Base-by-base conservation (phyloP, 2,329 filamentous ascomycete species). In the Penicillium sp. region DNA sequence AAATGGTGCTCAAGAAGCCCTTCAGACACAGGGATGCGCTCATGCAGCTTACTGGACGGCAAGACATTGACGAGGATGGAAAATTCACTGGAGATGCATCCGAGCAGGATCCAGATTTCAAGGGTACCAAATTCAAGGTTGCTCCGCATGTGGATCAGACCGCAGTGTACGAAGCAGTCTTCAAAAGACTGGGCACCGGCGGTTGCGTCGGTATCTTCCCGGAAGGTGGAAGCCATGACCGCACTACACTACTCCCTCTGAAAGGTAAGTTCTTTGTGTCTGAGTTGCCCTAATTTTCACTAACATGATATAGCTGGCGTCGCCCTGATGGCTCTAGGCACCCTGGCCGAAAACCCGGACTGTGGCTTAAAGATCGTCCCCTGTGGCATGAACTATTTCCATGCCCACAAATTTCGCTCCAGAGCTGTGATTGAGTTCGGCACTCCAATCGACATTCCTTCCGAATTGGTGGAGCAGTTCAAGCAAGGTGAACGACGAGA, bases 341-440 rank as follows among this genome's bases (percentile, higher is more conserved):
- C 94, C 1, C 79, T 97, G 47, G 91, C 90, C 5, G 87, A 91
- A 53, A 85, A 92, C 58, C 92, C 92, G 2, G 82, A 93, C 60
- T 96, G 90, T 68, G 91, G 90, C 29, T 79, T 99, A 58, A 95
- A 92, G 74, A 97, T 99, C 65, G 90, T 99, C 23, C 94, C 94
- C 3, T 92, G 94, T 47, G 93, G 93, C 65, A 97, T 99, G 93
- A 99, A 99, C 75, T 99, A 99, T 75, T 99, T 99, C 76, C 93
- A 97, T 74, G 90, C 93, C 0, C 93, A 99, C 81, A 99, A 97
- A 73, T 99, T 99, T 75, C 88, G 93, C 42, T 97, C 93, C 60
- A 85, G 94, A 70, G 94, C 93, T 34, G 93, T 99, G 4, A 87
- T 97, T 56, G 94, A 99, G 70, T 99, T 97, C 66, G 94, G 94